A percentile compares a stretch with the other conserved stretches of the same genome.
These are phyloP conservation scores for Arthroderma uncinatum DNA, from an alignment of 2,329 filamentous ascomycete genomes.

Conservation along the genomic window DNA sequence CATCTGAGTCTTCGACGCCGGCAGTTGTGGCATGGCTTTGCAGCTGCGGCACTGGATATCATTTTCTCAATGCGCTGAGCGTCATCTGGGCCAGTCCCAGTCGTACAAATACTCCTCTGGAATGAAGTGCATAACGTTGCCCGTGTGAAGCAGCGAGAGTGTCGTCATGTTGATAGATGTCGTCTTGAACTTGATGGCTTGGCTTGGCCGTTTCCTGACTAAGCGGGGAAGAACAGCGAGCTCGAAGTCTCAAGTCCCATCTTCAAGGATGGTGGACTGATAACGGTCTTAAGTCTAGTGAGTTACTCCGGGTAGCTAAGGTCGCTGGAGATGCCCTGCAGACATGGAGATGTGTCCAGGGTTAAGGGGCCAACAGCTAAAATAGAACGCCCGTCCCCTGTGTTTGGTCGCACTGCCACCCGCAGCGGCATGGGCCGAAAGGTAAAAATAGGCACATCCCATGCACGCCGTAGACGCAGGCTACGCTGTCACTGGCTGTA, in stretches of 20 bases:
- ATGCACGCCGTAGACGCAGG: constrained; percentile 1
- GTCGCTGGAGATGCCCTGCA: neutral
- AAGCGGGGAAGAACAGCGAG: neutral
- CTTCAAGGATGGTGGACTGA: neutral
- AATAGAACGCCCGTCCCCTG: neutral
- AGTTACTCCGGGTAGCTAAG: neutral
- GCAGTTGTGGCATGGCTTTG: constrained; percentile 31
- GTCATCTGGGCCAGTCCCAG: neutral
- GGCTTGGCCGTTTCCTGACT: neutral
- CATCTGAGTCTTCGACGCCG: constrained; percentile 35
- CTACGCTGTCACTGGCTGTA: neutral
- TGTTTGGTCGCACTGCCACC: constrained; percentile 3
- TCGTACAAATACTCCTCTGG: neutral
- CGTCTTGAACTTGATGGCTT: neutral
- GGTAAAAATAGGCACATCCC: neutral
- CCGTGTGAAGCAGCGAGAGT: neutral
- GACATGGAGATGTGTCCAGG: neutral
- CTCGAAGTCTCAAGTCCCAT: neutral
- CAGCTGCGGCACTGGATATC: neutral
- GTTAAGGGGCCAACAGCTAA: neutral
- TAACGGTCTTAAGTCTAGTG: neutral
- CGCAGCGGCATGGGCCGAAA: constrained; percentile 3
- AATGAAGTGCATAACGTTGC: neutral
- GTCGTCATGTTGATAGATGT: neutral
- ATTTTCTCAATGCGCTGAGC: neutral